Evolutionary conservation across 257 asterid species (phyloP).

Genomic region (Buddleja alternifolia): DNA sequence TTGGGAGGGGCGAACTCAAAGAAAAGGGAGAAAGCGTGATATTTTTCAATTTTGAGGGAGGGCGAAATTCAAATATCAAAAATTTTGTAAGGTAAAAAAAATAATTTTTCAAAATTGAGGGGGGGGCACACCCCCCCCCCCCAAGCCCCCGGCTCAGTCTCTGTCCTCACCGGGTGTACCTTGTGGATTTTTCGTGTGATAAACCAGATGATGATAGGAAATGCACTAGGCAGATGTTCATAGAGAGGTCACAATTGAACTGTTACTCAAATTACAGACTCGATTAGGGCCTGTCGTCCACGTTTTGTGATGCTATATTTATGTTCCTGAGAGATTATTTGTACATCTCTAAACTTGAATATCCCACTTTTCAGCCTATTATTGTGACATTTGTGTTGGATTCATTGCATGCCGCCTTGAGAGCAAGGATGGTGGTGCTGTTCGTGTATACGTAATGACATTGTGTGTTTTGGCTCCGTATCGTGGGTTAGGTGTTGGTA

Average conservation of each 20-base stretch:
- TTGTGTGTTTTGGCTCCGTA: conserved; percentile 66
- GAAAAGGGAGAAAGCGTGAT: too few relatives aligned
- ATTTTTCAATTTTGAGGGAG: too few relatives aligned
- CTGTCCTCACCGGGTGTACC: conserved; percentile 34
- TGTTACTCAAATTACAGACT: not conserved
- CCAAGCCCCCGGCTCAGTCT: too few relatives aligned
- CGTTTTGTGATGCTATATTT: not conserved
- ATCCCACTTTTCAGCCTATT: conserved; percentile 66
- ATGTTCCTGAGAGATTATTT: conserved; percentile 13
- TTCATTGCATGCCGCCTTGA: conserved; percentile 94
- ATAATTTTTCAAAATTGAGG: too few relatives aligned
- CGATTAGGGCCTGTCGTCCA: conserved; percentile 12
- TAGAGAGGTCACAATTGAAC: conserved; percentile 32
- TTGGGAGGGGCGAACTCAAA: too few relatives aligned
- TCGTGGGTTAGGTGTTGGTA: conserved; percentile 61
- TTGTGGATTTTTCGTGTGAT: conserved; percentile 40
- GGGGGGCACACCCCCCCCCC: too few relatives aligned
- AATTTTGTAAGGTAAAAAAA: too few relatives aligned
- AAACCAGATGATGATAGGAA: conserved; percentile 32
- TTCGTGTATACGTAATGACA: conserved; percentile 89
- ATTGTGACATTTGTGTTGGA: conserved; percentile 92
- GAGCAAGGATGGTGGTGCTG: conserved; percentile 83
- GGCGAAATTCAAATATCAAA: too few relatives aligned
- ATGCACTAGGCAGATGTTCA: conserved; percentile 36
- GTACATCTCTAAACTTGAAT: conserved; percentile 18